Evolutionary conservation across 306 rosid species (phyloP).

Genomic region (Clitoria ternatea): DNA sequence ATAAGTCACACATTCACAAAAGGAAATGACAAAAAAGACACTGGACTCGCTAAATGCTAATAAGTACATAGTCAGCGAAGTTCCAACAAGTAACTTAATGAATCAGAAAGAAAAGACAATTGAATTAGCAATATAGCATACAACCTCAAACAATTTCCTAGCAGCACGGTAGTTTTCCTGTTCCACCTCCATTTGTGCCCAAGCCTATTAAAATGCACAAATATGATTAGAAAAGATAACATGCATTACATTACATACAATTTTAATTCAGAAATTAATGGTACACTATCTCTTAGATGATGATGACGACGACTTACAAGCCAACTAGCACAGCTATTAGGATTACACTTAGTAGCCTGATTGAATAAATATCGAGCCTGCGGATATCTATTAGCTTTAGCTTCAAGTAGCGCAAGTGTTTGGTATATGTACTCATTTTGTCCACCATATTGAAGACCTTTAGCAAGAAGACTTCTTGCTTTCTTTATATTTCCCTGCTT

Average conservation of each 20-base stretch:
- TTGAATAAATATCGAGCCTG: constrained; percentile 83
- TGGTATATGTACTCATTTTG: constrained; percentile 89
- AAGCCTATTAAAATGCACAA: constrained; percentile 50
- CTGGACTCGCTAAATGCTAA: not conserved
- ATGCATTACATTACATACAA: not conserved
- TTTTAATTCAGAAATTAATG: constrained; percentile 10
- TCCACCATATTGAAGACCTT: constrained; percentile 76
- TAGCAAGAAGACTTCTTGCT: constrained; percentile 78
- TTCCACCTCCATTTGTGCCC: constrained; percentile 95
- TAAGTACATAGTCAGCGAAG: not conserved
- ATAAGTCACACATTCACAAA: not conserved
- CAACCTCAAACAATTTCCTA: constrained; percentile 82
- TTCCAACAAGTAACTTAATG: not conserved
- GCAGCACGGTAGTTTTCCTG: constrained; percentile 69
- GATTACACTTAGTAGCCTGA: constrained; percentile 88
- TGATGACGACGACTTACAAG: constrained; percentile 73
- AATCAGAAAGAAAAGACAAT: not conserved
- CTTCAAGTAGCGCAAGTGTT: constrained; percentile 90
- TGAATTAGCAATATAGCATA: not conserved
- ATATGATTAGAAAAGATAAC: not conserved
- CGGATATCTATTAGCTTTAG: constrained; percentile 67
- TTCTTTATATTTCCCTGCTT: constrained; percentile 79
- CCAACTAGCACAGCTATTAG: constrained; percentile 98
- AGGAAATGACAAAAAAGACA: not conserved
- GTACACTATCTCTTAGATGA: constrained; percentile 9